Percentiles rank a stretch among this genome's conserved stretches.
Conservation (phyloP, 768 basidiomycete genomes). For the Naganishia vishniacii region DNA sequence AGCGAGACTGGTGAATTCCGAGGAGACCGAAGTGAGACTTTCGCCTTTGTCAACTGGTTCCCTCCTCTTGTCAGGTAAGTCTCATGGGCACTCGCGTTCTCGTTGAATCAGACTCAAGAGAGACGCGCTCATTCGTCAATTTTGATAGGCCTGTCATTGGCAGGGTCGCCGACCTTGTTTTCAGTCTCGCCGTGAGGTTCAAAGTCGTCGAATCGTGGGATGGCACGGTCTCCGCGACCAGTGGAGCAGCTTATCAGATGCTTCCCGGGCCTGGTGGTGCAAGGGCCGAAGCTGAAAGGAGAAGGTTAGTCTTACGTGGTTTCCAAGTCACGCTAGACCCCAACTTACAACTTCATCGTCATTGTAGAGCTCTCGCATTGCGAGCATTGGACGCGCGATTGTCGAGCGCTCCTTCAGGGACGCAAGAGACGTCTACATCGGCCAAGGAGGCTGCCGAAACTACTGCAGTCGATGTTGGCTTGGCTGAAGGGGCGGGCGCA, state of each 20-base stretch:
- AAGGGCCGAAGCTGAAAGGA: conserved; percentile 89
- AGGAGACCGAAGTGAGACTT: conserved; percentile 94
- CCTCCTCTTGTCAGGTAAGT: conserved; percentile 89
- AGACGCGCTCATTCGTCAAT: not conserved
- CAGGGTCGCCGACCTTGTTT: conserved; percentile 62
- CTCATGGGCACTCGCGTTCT: not conserved
- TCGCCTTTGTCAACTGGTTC: conserved; percentile 92
- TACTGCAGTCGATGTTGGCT: not conserved
- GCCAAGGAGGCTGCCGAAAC: not conserved
- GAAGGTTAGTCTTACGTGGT: conserved; percentile 59
- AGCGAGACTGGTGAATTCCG: conserved; percentile 61
- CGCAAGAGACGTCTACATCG: conserved; percentile 24
- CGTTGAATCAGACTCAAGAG: not conserved
- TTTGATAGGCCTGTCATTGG: conserved; percentile 63
- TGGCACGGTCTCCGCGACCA: conserved; percentile 24
- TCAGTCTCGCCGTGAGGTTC: conserved; percentile 58
- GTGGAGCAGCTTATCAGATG: conserved; percentile 56
- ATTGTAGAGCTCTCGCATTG: conserved; percentile 77
- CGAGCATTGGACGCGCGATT: conserved; percentile 93
- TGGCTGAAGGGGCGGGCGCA: not conserved
- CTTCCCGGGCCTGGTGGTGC: conserved; percentile 70
- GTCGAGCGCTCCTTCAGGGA: conserved; percentile 52
- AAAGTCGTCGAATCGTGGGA: conserved; percentile 66
- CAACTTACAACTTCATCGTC: not conserved
- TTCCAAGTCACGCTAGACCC: not conserved